phyloP scores from a whole-genome alignment of 2,329 filamentous ascomycete genomes.

The Xylogone sp. region DNA sequence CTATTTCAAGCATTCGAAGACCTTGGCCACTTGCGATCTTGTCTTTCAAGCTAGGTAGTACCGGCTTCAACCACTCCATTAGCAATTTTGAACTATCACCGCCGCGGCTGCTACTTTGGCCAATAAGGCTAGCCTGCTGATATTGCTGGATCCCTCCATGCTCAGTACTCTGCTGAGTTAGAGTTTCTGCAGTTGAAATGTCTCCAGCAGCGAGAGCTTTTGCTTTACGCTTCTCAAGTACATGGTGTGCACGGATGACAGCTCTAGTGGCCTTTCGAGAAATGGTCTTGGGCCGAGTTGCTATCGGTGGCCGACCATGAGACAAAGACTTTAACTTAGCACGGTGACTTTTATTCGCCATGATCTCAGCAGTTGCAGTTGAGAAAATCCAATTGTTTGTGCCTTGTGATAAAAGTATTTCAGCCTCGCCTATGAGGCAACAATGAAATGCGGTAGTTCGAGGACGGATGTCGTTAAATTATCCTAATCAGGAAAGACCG shows the following conservation, averaged over 20 bases:
- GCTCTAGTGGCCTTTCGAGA: slow-evolving; percentile 61
- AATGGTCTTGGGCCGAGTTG: slow-evolving; percentile 50
- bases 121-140: slow-evolving; percentile 65
- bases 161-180: slow-evolving; percentile 50
- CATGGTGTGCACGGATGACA: slow-evolving; percentile 63
- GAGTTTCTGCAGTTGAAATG: slow-evolving; percentile 36
- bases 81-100: slow-evolving; percentile 64
- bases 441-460: background rate
- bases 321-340: slow-evolving; percentile 43
- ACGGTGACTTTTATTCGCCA: slow-evolving; percentile 42
- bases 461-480: background rate
- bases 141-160: slow-evolving; percentile 61
- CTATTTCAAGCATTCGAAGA: slow-evolving; percentile 79
- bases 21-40: slow-evolving; percentile 18
- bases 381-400: background rate
- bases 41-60: slow-evolving; percentile 22
- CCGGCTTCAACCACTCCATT: slow-evolving; percentile 56
- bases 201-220: slow-evolving; percentile 55
- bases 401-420: background rate
- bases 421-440: background rate
- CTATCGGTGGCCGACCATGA: slow-evolving; percentile 51
- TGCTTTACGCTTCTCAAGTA: slow-evolving; percentile 57
- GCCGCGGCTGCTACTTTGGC: slow-evolving; percentile 61
- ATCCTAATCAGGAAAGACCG: background rate
- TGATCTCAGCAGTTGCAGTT: slow-evolving; percentile 22